These are phyloP conservation scores for Blastobotrys illinoisensis DNA, from an alignment of 1,139 yeast genomes.

Conservation along the genomic window DNA sequence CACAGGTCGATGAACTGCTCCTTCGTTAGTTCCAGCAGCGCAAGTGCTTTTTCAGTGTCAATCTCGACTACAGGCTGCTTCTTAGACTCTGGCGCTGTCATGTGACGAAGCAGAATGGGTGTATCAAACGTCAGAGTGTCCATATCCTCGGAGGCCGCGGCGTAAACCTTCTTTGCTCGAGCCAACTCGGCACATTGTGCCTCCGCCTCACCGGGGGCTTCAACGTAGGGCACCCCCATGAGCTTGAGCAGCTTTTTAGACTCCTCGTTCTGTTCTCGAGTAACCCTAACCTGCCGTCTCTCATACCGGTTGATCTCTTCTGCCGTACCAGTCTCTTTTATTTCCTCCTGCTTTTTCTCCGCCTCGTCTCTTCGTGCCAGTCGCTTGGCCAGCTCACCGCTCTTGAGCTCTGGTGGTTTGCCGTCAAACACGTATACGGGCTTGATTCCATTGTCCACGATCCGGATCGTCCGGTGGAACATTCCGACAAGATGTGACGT, in stretches of 20 bases:
- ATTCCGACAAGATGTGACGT: constrained; percentile 93
- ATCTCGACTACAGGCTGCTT: constrained; percentile 90
- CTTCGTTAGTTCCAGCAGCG: constrained; percentile 66
- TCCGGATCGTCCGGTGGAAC: constrained; percentile 83
- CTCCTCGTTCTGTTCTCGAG: constrained; percentile 88
- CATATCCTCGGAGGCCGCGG: constrained; percentile 99
- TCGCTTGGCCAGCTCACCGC: constrained; percentile 89
- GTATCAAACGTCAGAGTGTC: constrained; percentile 92
- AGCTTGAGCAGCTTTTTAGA: constrained; percentile 71
- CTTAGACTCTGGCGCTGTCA: constrained; percentile 90
- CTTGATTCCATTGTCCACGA: constrained; percentile 87
- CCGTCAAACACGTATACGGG: constrained; percentile 98
- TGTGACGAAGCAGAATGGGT: constrained; percentile 74
- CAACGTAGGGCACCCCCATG: constrained; percentile 93
- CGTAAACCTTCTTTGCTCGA: constrained; percentile 75
- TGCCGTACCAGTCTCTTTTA: constrained; percentile 73
- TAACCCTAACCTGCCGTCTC: constrained; percentile 81
- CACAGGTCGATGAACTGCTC: constrained; percentile 84
- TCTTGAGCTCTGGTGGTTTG: constrained; percentile 85
- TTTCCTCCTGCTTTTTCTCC: constrained; percentile 59
- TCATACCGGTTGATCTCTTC: constrained; percentile 75
- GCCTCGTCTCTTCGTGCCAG: constrained; percentile 80
- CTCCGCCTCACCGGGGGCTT: constrained; percentile 98
- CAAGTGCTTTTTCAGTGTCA: constrained; percentile 59
- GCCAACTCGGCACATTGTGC: constrained; percentile 97